Evolutionary conservation across 1,284 basidiomycete species (phyloP).

Genomic region (Athelia sp.): DNA sequence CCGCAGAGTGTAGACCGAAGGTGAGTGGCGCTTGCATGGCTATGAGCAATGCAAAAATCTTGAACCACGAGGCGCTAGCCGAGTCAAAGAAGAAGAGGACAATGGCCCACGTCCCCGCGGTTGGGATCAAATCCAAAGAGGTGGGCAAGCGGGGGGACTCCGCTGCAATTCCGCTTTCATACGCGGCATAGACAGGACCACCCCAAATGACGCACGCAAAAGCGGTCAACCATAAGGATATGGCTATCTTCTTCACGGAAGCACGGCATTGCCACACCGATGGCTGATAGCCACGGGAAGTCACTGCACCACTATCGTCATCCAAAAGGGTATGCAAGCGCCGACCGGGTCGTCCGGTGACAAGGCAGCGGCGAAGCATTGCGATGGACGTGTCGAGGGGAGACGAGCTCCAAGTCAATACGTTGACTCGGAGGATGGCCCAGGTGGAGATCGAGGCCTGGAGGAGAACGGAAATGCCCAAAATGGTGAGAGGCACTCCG

Average conservation of each 20-base stretch:
- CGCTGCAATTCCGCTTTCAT: background rate
- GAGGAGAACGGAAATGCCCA: too few species aligned
- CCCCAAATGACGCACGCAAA: slow-evolving; percentile 19
- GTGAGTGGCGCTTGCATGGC: slow-evolving; percentile 23
- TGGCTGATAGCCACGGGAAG: slow-evolving; percentile 12
- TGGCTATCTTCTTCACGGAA: slow-evolving; percentile 12
- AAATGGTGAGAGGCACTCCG: too few species aligned
- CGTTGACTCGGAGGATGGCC: slow-evolving; percentile 12
- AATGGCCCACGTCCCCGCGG: background rate
- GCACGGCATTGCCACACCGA: slow-evolving; percentile 23
- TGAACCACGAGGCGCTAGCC: too few species aligned
- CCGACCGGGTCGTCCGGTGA: slow-evolving; percentile 9
- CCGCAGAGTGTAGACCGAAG: slow-evolving; percentile 22
- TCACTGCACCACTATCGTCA: background rate
- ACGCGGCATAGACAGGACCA: slow-evolving; percentile 9
- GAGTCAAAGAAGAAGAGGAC: background rate
- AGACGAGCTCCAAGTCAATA: slow-evolving; percentile 26
- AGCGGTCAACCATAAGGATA: slow-evolving; percentile 18
- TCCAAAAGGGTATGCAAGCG: slow-evolving; percentile 19
- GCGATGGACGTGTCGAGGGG: slow-evolving; percentile 26
- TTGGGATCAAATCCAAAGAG: background rate
- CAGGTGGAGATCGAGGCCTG: slow-evolving; percentile 19
- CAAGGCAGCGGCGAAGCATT: slow-evolving; percentile 20
- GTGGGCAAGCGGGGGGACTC: background rate
- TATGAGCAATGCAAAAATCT: slow-evolving; percentile 10